These are phyloP conservation scores for Microstegium vimineum DNA, from an alignment of 176 grass and related monocot species.

Conservation along the genomic window DNA sequence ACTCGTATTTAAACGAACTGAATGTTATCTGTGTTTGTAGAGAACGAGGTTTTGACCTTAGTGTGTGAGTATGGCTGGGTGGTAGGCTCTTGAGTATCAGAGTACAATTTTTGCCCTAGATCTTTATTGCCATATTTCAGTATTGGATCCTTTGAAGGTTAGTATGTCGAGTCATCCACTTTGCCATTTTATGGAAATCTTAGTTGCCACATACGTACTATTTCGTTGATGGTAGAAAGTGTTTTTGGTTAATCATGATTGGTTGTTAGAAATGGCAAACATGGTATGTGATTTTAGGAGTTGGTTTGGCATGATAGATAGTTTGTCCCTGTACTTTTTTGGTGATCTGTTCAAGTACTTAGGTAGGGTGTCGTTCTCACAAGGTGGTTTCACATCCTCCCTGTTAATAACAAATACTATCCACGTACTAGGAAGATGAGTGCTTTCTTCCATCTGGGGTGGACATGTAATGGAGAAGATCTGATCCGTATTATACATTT, in stretches of 20 bases:
- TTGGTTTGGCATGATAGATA: conserved; percentile 44
- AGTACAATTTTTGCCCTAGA: background rate
- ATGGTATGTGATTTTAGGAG: conserved; percentile 28
- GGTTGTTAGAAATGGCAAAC: conserved; percentile 38
- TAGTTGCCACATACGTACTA: conserved; percentile 12
- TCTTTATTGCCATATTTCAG: conserved; percentile 22
- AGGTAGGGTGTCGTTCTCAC: conserved; percentile 42
- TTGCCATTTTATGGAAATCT: conserved; percentile 28
- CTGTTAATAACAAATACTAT: conserved; percentile 18
- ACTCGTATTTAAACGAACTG: conserved; percentile 2
- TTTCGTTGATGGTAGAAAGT: conserved; percentile 11
- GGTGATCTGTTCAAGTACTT: conserved; percentile 36
- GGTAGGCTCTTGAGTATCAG: background rate
- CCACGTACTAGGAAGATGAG: conserved; percentile 21
- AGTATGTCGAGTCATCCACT: background rate
- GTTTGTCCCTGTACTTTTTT: conserved; percentile 30
- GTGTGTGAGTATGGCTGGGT: background rate
- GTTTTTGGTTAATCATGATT: conserved; percentile 27
- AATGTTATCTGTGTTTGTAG: background rate
- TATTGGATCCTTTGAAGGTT: conserved; percentile 24
- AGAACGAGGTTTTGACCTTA: background rate
- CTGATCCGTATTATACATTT: background rate
- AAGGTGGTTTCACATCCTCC: conserved; percentile 22
- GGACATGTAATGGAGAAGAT: conserved; percentile 18
- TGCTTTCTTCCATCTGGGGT: conserved; percentile 16